A percentile compares a stretch with the other conserved stretches of the same genome.
phyloP scores from a whole-genome alignment of 2,329 filamentous ascomycete genomes.

The Blastomyces percursus region DNA sequence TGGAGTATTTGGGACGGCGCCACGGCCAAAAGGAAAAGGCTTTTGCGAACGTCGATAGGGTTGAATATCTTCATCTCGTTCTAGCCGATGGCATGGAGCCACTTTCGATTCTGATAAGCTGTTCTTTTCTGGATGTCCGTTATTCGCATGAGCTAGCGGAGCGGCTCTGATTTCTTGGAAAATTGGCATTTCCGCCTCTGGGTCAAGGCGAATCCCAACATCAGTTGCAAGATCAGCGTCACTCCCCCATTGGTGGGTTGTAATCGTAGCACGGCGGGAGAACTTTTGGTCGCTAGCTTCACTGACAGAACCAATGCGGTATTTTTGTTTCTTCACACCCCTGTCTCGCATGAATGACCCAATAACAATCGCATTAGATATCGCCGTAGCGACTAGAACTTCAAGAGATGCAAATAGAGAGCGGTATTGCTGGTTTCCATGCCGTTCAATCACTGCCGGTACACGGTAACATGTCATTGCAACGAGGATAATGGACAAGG shows the following conservation, averaged over 20 bases:
- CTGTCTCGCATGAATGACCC: slow-evolving; percentile 87
- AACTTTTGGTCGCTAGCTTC: slow-evolving; percentile 36
- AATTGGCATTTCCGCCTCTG: slow-evolving; percentile 37
- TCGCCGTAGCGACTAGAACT: slow-evolving; percentile 73
- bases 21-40: slow-evolving; percentile 26
- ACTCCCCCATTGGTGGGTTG: slow-evolving; percentile 67
- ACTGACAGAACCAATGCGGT: slow-evolving; percentile 46
- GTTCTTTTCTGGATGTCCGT: slow-evolving; percentile 17
- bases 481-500: slow-evolving; percentile 69
- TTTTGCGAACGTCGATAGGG: slow-evolving; percentile 25
- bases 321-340: slow-evolving; percentile 81
- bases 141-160: slow-evolving; percentile 29
- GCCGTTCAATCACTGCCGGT: slow-evolving; percentile 58
- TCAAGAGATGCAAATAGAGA: slow-evolving; percentile 84
- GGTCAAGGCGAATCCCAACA: slow-evolving; percentile 57
- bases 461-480: slow-evolving; percentile 70
- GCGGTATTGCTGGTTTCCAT: slow-evolving; percentile 72
- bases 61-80: slow-evolving; percentile 21
- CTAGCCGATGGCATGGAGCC: slow-evolving; percentile 19
- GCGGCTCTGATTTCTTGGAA: slow-evolving; percentile 26
- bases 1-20: slow-evolving; percentile 16
- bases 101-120: slow-evolving; percentile 21
- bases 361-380: slow-evolving; percentile 80
- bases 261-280: slow-evolving; percentile 44
- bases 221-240: slow-evolving; percentile 82